Evolutionary conservation across 2,329 filamentous ascomycete species (phyloP), one percentile per base, ranked within the genome.

Genomic region (Mycosphaerella sp.): DNA sequence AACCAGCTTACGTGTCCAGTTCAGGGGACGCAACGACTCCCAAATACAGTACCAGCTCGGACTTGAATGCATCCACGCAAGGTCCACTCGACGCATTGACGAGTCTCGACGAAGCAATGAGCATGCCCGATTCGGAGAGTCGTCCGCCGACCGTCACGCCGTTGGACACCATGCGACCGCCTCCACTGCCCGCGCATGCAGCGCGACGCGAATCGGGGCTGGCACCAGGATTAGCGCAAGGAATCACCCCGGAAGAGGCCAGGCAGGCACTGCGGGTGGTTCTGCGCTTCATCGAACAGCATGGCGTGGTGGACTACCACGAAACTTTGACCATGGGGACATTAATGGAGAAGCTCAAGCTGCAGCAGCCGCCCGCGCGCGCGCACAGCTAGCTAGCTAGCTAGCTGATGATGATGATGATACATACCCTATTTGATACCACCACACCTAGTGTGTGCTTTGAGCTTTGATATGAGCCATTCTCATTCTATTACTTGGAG

Each of bases 171-270:
- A 51, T 51, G 74, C 72, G 75, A 44, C 74, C 74, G 14, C 75
- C 72, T 45, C 74, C 72, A 42, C 64, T 73, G n/a, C 74, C 73
- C 29, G 68, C 67, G 66, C 65, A 66, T 11, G 26, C 38, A n/a
- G 21, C 46, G 9, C 59, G 55, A 45, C 58, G 62, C 21, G 61
- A 62, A 11, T 43, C 61, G 9, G 21, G 29, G 29, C 32, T 17
- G 14, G 21, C 36, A 23, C 41, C 40, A 4, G 40, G 29, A 38
- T 52, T 57, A 1, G 56, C 72, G 68, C 47, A 79, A 84, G 1
- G 80, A 72, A 86, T 86, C 1, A 89, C 85, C 0, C 87, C 90
- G 62, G 90, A 96, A 63, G 90, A 97, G 69, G 91, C 91, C 3
- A 81, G 87, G 39, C 80, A 83, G 48, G 92, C 91, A 1, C 79